Evolutionary conservation across 2,329 filamentous ascomycete genomes (phyloP), one percentile per base, ranked within the genome.

Genomic region (Neofusicoccum cordaticola): DNA sequence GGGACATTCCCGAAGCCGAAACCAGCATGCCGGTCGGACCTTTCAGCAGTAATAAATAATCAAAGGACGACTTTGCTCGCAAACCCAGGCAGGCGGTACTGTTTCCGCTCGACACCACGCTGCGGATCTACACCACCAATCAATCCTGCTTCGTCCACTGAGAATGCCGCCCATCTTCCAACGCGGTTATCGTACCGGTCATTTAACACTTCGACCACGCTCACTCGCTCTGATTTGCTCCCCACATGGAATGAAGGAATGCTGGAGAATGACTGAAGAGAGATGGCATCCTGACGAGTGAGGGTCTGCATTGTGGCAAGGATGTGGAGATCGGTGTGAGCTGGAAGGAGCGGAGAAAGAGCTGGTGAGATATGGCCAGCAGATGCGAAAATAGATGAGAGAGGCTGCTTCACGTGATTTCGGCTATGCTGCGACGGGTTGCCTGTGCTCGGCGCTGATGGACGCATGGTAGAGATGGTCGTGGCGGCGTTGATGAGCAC

Each of bases 121-220:
- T 60, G 27, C 2, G 56, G 11, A 47, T 63, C 50, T 2, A 56
- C 50, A 4, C 35, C 50, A 3, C n/a, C 27, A 15, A 63, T 39
- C n/a, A 22, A 37, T 1, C 61, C 61, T 6, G 7, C 31, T 27
- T 47, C 44, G 7, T 64, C 44, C 42, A 34, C 19, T 1, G 17
- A 15, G 19, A 64, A 58, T 2, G 51, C 22, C 2, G 42, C 76
- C 79, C 80, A 83, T 15, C 67, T 72, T 4, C 79, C 80, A 35
- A 71, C 70, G 51, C 79, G 71, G 8, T 69, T 71, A 13, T 69
- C 76, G 64, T 69, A 72, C 58, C 79, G 68, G 72, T 83, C 81
- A 39, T 70, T 69, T 65, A 83, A n/a, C 12, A 83, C 73, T 68
- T 83, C 81, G 2, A 82, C 37, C 27, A 82, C 78, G 56, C 70